These are phyloP conservation scores for Gossypium lobatum DNA, from an alignment of 441 rosid species.

Conservation along the genomic window DNA sequence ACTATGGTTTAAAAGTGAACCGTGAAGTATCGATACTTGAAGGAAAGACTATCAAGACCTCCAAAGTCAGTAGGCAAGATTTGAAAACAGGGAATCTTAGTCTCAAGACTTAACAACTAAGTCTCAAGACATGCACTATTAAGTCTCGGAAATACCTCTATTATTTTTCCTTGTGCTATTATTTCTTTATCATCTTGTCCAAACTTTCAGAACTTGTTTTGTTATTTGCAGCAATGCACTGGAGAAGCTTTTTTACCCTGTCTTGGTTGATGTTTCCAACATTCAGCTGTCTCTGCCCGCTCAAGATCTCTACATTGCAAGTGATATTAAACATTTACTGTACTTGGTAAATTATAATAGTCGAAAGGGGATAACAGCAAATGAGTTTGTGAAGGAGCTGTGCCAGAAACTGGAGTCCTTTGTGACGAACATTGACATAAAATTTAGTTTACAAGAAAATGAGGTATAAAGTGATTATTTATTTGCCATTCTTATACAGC, in stretches of 20 bases:
- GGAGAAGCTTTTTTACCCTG: conserved; percentile 51
- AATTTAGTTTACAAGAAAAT: conserved; percentile 41
- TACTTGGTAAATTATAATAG: conserved; percentile 32
- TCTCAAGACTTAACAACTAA: no score
- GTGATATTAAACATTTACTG: conserved; percentile 42
- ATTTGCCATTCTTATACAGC: neutral
- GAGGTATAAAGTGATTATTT: conserved; percentile 38
- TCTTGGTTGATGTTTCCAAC: conserved; percentile 31
- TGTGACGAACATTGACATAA: conserved; percentile 30
- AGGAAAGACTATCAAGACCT: no score
- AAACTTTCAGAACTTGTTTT: conserved; percentile 12
- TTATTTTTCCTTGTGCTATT: neutral
- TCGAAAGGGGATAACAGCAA: conserved; percentile 22
- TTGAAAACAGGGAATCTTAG: no score
- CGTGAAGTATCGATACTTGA: no score
- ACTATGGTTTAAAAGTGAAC: no score
- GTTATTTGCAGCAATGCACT: conserved; percentile 51
- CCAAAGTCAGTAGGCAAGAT: no score
- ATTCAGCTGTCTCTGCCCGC: conserved; percentile 15
- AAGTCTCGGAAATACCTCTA: neutral
- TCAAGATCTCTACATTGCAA: conserved; percentile 30
- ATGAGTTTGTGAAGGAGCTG: conserved; percentile 40
- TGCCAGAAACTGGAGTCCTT: conserved; percentile 41
- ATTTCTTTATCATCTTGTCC: neutral
- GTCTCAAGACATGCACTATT: no score